Conservation (phyloP, 805 yeast species). For the Candida oleophila region DNA sequence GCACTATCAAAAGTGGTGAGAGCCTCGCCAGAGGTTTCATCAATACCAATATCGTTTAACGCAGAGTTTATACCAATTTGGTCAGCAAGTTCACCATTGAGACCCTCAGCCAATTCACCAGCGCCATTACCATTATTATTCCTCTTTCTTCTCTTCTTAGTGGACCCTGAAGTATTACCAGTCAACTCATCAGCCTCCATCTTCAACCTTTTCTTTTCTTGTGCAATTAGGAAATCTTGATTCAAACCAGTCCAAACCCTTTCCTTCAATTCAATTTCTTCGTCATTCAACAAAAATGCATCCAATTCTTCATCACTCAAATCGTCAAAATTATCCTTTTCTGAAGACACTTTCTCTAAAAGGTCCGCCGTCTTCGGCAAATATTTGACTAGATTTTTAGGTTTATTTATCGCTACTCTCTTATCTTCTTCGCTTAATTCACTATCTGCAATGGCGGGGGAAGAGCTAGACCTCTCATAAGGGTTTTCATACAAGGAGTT, state of each 20-base stretch:
- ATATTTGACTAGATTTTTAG: constrained; percentile 47
- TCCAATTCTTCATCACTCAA: constrained; percentile 82
- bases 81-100: constrained; percentile 24
- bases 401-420: constrained; percentile 27
- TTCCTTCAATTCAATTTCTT: constrained; percentile 73
- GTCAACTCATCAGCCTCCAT: constrained; percentile 83
- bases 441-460: constrained; percentile 5
- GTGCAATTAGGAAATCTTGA: constrained; percentile 80
- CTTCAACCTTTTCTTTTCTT: constrained; percentile 80
- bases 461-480: constrained; percentile 15
- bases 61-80: constrained; percentile 30
- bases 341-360: constrained; percentile 53
- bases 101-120: constrained; percentile 4
- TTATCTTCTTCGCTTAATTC: constrained; percentile 11
- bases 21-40: constrained; percentile 39
- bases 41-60: constrained; percentile 40
- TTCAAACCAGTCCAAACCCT: constrained; percentile 88
- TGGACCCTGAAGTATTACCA: constrained; percentile 57
- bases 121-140: constrained; percentile 15
- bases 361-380: constrained; percentile 61
- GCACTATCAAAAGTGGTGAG: constrained; percentile 78
- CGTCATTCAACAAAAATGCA: constrained; percentile 57
- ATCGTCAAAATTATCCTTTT: constrained; percentile 55
- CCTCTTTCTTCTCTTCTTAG: constrained; percentile 42
- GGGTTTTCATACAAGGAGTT: constrained; percentile 20